These are phyloP conservation scores for Moniliophthora roreri DNA, from an alignment of 1,284 basidiomycete species.

Conservation along the genomic window DNA sequence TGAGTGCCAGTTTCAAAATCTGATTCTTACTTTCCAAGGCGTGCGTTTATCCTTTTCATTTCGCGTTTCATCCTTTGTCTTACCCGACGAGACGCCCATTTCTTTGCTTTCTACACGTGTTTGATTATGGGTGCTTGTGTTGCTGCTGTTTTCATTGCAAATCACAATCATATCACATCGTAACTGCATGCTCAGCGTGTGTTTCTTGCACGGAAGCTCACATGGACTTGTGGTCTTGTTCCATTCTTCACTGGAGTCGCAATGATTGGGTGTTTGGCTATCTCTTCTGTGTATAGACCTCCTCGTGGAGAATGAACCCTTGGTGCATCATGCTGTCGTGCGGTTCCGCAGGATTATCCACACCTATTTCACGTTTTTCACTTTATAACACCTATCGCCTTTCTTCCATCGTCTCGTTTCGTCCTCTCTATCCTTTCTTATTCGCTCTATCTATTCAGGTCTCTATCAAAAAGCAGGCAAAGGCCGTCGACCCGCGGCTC, in stretches of 20 bases:
- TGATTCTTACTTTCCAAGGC: constrained; percentile 24
- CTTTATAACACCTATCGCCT: constrained; percentile 21
- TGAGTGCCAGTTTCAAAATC: constrained; percentile 52
- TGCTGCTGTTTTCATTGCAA: neutral
- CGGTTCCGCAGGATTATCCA: constrained; percentile 2
- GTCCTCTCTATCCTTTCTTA: constrained; percentile 15
- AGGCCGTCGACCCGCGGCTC: constrained; percentile 48
- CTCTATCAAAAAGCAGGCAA: constrained; percentile 62
- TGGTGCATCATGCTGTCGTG: neutral
- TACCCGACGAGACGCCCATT: constrained; percentile 23
- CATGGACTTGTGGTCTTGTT: constrained; percentile 24
- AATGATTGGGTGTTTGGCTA: neutral
- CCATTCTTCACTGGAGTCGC: constrained; percentile 27
- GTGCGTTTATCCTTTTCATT: constrained; percentile 24
- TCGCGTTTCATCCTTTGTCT: constrained; percentile 29
- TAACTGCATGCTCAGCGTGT: constrained; percentile 30
- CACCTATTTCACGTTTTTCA: constrained; percentile 12
- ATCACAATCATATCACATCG: constrained; percentile 30
- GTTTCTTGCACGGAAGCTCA: constrained; percentile 33
- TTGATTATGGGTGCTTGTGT: constrained; percentile 21
- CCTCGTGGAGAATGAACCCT: constrained; percentile 2
- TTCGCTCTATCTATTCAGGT: constrained; percentile 37
- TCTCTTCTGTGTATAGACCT: neutral
- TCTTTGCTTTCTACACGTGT: constrained; percentile 31
- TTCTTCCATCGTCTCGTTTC: constrained; percentile 15